Base-by-base conservation (phyloP, 768 basidiomycete genomes). In the Naematelia aurantialba region DNA sequence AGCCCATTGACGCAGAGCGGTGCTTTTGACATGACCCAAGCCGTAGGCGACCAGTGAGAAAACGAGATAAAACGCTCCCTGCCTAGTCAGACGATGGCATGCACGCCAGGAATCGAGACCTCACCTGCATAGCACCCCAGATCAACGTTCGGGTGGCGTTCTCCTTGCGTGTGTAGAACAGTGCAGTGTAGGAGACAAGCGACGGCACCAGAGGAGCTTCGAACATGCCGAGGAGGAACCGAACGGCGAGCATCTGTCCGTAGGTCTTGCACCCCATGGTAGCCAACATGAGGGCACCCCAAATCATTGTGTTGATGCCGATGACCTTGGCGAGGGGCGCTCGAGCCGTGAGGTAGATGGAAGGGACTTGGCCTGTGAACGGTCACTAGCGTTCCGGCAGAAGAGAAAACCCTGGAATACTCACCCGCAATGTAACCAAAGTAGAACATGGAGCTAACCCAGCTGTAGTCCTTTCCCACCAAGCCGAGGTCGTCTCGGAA, bases 21-120 rank as follows among this genome's bases (percentile, higher is more conserved):
- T 24, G 26, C 47, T 48, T 1, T 30, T 54, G 52, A 62, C 58
- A 26, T 62, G 61, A 17, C 61, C 61, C n/a, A 62, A 52, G 21
- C 61, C 61, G 27, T 58, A 62, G 0, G 61, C 61, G 8, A 62
- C 61, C 13, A 62, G 52, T 5, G 56, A 59, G 42, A 63, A 63
- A 48, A 63, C 53, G 44, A 63, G 51, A 44, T 63, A 63, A 57
- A 63, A 63, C 5, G 61, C 51, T 14, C 61, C 61, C 61, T 61
- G 27, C 8, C 17, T 39, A 17, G 34, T 39, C 34, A 8, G 17
- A 8, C 34, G 17, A 17, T 17, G 34, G 17, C 34, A 39, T 39
- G 17, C 14, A 13, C 45, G 46, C n/a, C 44, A 19, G 12, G 52
- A 17, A 10, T 44, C 14, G 25, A 3, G 22, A 1, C 26, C 60